A percentile compares a stretch with the other conserved stretches of the same genome.
phyloP scores from a whole-genome alignment of 192 early-diverging fungal genomes.

The Gonapodya prolifera region DNA sequence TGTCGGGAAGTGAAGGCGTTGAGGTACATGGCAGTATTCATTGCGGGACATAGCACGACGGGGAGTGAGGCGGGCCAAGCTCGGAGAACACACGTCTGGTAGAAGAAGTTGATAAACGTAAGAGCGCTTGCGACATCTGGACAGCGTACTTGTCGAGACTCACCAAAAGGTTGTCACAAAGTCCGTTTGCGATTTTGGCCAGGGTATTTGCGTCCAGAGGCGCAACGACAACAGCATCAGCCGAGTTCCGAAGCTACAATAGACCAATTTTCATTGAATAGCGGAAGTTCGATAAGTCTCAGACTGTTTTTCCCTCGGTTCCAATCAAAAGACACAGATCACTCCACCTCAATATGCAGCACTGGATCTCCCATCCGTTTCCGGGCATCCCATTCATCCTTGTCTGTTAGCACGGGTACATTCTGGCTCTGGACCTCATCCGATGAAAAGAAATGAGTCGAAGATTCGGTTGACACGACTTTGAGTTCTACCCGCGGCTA shows the following conservation, averaged over 20 bases:
- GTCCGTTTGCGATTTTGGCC: slow-evolving; percentile 76
- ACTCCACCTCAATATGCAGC: slow-evolving; percentile 74
- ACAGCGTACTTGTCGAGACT: background rate
- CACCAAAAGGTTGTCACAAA: slow-evolving; percentile 88
- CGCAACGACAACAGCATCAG: slow-evolving; percentile 75
- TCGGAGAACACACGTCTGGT: slow-evolving; percentile 72
- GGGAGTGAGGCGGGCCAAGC: slow-evolving; percentile 69
- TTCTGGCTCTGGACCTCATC: slow-evolving; percentile 24
- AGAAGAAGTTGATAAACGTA: background rate
- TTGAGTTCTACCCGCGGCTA: slow-evolving; percentile 48
- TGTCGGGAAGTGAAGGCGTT: slow-evolving; percentile 77
- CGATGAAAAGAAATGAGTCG: slow-evolving; percentile 19
- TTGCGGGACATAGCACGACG: slow-evolving; percentile 79
- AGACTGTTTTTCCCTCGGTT: background rate
- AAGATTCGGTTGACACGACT: slow-evolving; percentile 78
- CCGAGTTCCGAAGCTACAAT: slow-evolving; percentile 78
- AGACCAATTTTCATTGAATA: too few species aligned
- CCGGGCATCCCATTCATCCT: slow-evolving; percentile 87
- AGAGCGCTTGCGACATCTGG: background rate
- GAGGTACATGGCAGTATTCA: slow-evolving; percentile 96
- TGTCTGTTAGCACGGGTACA: slow-evolving; percentile 58
- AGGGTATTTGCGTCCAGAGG: slow-evolving; percentile 91
- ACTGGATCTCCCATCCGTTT: slow-evolving; percentile 75
- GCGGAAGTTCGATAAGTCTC: background rate
- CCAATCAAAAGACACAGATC: background rate